Base-by-base conservation (phyloP, 768 basidiomycete genomes). In the Chiua virens region DNA sequence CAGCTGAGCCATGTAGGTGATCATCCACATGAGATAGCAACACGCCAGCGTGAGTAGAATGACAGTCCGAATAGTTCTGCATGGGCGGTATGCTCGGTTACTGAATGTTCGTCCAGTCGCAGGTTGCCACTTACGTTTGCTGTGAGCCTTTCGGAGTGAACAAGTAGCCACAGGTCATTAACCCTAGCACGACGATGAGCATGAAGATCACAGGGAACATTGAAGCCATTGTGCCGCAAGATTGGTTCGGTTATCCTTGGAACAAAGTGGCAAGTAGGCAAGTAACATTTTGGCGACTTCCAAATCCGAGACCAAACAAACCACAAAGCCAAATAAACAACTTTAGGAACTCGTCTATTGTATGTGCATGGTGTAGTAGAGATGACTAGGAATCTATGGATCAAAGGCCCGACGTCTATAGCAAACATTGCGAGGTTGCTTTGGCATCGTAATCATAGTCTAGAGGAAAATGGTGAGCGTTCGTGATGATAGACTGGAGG, bases 1-100 rank as follows among this genome's bases (percentile, higher is more conserved):
- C 45, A 97, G 70, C 65, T 98, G 95, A 1, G 94, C 93, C 67
- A 97, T 78, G 71, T 96, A 98, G n/a, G 95, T 94, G 64, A 96
- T 83, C 74, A 87, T 87, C 95, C 95, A 98, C 85, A 98, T 86
- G 61, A 98, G 81, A 74, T 94, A 98, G 71, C 91, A 95, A 49
- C 81, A 87, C 4, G 82, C 75, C 17, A 98, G 70, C 3, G 89
- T 80, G 54, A 98, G 80, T 73, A 92, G 76, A 42, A 92, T 65
- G 55, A 79, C 80, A 2, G 92, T 88, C 58, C 95, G 87, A 56
- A 94, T 80, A 45, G 94, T 80, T 51, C 95, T 98, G 69, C 20
- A 42, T 37, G 20, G 36, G 43, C 25, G 20, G 50, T 20, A 23
- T 9, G 22, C 18, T 61, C 36, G 45, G 49, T 32, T 9, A 27